These are phyloP conservation scores for Gossypium anomalum DNA, from an alignment of 345 rosid species.

Conservation along the genomic window DNA sequence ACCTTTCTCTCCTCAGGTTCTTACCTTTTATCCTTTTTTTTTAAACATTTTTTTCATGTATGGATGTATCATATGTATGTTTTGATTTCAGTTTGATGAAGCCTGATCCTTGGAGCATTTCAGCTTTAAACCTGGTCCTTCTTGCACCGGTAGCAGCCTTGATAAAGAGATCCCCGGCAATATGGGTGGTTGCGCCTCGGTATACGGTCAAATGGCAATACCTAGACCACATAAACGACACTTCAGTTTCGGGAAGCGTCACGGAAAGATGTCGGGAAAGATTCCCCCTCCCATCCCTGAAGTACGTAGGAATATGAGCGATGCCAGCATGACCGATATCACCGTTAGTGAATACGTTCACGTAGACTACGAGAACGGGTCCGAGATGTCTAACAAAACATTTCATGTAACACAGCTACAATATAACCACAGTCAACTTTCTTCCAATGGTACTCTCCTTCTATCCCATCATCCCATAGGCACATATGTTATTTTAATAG, in stretches of 20 bases:
- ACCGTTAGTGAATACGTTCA: conserved; percentile 47
- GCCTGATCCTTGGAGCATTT: too few species aligned
- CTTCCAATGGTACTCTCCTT: conserved; percentile 32
- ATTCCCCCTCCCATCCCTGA: conserved; percentile 16
- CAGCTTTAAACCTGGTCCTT: not conserved
- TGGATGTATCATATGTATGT: too few species aligned
- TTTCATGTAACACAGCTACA: conserved; percentile 62
- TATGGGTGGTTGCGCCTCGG: conserved; percentile 84
- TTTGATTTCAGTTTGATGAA: too few species aligned
- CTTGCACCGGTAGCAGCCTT: not conserved
- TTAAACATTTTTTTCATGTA: too few species aligned
- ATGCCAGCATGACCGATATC: conserved; percentile 36
- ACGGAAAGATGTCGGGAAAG: conserved; percentile 34
- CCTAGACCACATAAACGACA: conserved; percentile 24
- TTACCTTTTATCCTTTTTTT: not conserved
- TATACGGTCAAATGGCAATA: conserved; percentile 18
- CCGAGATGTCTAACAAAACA: conserved; percentile 42
- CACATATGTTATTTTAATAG: not conserved
- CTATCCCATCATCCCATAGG: not conserved
- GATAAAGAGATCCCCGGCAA: conserved; percentile 13
- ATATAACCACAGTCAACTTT: conserved; percentile 50
- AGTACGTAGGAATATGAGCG: conserved; percentile 22
- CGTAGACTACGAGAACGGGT: conserved; percentile 49
- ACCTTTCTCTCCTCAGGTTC: conserved; percentile 17
- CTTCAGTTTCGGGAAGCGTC: conserved; percentile 29